phyloP scores from a whole-genome alignment of 176 grass and related monocot genomes.

The Zizania latifolia region DNA sequence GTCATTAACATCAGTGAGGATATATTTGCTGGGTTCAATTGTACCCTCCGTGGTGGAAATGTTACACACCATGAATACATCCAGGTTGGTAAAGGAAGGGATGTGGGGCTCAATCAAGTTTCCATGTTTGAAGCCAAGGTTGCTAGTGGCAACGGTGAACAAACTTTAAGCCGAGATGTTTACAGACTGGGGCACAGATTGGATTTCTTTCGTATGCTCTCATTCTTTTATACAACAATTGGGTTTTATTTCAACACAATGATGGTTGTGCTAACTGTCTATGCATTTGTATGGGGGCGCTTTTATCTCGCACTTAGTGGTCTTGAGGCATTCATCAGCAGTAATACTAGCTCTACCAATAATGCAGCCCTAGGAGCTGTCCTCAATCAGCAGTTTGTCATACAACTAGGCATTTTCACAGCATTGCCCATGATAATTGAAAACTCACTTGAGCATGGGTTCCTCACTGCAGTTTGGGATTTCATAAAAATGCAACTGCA shows the following conservation, averaged over 20 bases:
- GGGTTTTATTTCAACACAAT: slow-evolving; percentile 99
- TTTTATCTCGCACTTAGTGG: slow-evolving; percentile 97
- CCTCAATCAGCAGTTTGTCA: slow-evolving; percentile 92
- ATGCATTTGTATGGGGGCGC: slow-evolving; percentile 92
- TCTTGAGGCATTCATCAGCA: slow-evolving; percentile 67
- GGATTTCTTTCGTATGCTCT: slow-evolving; percentile 94
- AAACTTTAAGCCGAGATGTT: slow-evolving; percentile 86
- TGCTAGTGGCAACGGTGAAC: slow-evolving; percentile 88
- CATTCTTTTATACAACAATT: slow-evolving; percentile 89
- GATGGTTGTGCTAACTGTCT: slow-evolving; percentile 88
- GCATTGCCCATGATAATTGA: slow-evolving; percentile 96
- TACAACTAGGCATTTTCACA: slow-evolving; percentile 90
- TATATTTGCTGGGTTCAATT: slow-evolving; percentile 96
- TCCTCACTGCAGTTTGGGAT: slow-evolving; percentile 86
- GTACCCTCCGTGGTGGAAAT: slow-evolving; percentile 88
- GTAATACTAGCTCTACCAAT: slow-evolving; percentile 49
- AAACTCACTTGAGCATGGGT: slow-evolving; percentile 86
- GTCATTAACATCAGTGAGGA: slow-evolving; percentile 92
- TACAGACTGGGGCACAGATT: slow-evolving; percentile 92
- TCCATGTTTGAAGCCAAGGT: slow-evolving; percentile 98
- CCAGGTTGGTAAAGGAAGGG: slow-evolving; percentile 91
- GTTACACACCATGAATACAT: slow-evolving; percentile 96
- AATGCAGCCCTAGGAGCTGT: slow-evolving; percentile 83
- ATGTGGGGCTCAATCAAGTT: slow-evolving; percentile 87
- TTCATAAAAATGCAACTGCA: slow-evolving; percentile 95